Conservation (phyloP, 208 protist species). For the Trypanosoma avium region DNA sequence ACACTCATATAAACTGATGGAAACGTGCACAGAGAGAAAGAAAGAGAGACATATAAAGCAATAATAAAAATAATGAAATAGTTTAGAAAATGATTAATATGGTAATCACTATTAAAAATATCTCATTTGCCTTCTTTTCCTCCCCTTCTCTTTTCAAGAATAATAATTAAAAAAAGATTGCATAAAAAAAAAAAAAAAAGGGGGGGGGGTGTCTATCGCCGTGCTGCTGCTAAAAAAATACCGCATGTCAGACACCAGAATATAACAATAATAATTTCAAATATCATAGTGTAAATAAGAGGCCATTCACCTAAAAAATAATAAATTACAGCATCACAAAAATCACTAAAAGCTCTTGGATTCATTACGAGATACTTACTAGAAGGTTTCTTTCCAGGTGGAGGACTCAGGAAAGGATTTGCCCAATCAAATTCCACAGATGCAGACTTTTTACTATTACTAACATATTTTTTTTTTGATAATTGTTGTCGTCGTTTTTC, state of each 20-base stretch:
- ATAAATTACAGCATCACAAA: slow-evolving; percentile 30
- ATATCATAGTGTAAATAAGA: slow-evolving; percentile 1
- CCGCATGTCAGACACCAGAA: slow-evolving; percentile 10
- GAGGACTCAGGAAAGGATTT: slow-evolving; percentile 43
- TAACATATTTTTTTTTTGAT: not conserved
- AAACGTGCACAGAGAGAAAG: too few relatives aligned
- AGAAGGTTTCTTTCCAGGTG: slow-evolving; percentile 35
- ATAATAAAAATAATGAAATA: too few relatives aligned
- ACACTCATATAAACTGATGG: too few relatives aligned
- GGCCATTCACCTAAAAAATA: slow-evolving; percentile 36
- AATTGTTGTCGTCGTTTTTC: slow-evolving; percentile 8
- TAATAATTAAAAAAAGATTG: slow-evolving; percentile 3
- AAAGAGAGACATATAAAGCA: too few relatives aligned
- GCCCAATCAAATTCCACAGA: slow-evolving; percentile 32
- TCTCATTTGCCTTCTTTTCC: too few relatives aligned
- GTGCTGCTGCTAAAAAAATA: slow-evolving; percentile 4
- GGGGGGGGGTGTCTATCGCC: not conserved
- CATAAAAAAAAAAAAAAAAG: not conserved
- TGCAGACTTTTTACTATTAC: not conserved
- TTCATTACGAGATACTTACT: slow-evolving; percentile 49
- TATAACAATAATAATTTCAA: not conserved
- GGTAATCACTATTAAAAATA: too few relatives aligned
- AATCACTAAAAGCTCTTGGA: slow-evolving; percentile 51
- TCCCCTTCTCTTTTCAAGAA: too few relatives aligned
- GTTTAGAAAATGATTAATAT: too few relatives aligned